Conservation (phyloP, 306 rosid species). For the Glycine tomentella region DNA sequence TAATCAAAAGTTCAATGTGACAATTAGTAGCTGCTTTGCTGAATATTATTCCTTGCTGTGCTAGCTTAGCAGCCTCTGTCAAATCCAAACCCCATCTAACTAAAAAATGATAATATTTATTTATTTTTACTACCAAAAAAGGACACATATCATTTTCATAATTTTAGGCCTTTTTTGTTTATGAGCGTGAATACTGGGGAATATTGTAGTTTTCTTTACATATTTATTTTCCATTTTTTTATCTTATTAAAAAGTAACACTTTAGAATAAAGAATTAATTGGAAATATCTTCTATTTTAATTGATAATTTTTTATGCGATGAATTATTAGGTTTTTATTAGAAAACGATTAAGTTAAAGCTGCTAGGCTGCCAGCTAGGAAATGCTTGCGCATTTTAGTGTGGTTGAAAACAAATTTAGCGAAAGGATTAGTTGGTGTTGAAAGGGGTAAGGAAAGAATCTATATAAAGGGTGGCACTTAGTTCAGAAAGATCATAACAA, state of each 20-base stretch:
- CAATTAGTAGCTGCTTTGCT: constrained; percentile 11
- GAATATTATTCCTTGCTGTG: constrained; percentile 8
- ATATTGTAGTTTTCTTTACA: not conserved
- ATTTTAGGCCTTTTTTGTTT: not conserved
- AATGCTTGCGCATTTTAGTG: not conserved
- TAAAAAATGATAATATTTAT: not conserved
- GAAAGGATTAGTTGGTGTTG: constrained; percentile 32
- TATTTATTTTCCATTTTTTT: not conserved
- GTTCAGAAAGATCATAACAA: constrained; percentile 37
- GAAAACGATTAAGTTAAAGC: not conserved
- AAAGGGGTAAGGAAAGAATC: constrained; percentile 54
- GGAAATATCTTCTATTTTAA: not conserved
- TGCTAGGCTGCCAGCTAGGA: not conserved
- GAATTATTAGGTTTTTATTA: not conserved
- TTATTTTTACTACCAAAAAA: not conserved
- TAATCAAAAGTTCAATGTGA: not conserved
- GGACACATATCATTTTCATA: not conserved
- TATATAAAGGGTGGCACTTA: constrained; percentile 56
- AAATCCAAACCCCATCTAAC: constrained; percentile 36
- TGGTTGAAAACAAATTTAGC: constrained; percentile 35
- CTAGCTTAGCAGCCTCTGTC: constrained; percentile 26
- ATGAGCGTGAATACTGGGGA: not conserved
- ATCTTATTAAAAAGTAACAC: not conserved
- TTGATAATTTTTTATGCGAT: not conserved
- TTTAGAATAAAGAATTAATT: not conserved